Percentiles rank a stretch among this genome's conserved stretches.
Conservation (phyloP, 2,329 filamentous ascomycete genomes). For the Colletotrichum limetticola region DNA sequence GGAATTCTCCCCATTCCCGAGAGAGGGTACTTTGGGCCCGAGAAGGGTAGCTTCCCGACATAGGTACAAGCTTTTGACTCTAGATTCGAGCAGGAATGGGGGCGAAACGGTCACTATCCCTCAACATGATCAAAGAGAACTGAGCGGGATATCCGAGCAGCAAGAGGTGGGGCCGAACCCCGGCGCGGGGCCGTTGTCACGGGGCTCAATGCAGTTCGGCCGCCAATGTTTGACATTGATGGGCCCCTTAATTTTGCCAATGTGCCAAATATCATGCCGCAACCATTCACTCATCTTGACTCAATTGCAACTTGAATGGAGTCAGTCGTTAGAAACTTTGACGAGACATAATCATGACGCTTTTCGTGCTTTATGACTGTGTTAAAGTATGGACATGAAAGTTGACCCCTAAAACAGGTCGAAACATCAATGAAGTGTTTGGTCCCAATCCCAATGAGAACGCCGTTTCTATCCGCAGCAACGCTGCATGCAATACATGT, state of each 20-base stretch:
- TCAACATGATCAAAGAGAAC: background rate
- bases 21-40: conserved; percentile 42
- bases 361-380: background rate
- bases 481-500: conserved; percentile 1
- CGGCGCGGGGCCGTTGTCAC: background rate
- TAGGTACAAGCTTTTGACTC: background rate
- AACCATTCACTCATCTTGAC: background rate
- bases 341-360: background rate
- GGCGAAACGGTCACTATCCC: too few relatives aligned
- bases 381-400: conserved; percentile 17
- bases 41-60: conserved; percentile 37
- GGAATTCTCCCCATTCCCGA: conserved; percentile 39
- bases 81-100: too few relatives aligned
- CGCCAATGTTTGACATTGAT: conserved; percentile 1
- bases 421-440: background rate
- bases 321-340: accelerated
- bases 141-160: background rate
- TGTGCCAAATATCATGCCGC: too few relatives aligned
- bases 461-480: background rate
- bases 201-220: background rate
- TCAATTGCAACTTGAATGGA: too few relatives aligned
- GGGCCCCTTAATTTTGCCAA: background rate
- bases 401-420: background rate
- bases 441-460: background rate
- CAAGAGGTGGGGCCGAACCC: background rate